Evolutionary conservation across 352 stramenopile species (phyloP), one percentile per base, ranked within the genome.

Genomic region (Pythium chondricola): DNA sequence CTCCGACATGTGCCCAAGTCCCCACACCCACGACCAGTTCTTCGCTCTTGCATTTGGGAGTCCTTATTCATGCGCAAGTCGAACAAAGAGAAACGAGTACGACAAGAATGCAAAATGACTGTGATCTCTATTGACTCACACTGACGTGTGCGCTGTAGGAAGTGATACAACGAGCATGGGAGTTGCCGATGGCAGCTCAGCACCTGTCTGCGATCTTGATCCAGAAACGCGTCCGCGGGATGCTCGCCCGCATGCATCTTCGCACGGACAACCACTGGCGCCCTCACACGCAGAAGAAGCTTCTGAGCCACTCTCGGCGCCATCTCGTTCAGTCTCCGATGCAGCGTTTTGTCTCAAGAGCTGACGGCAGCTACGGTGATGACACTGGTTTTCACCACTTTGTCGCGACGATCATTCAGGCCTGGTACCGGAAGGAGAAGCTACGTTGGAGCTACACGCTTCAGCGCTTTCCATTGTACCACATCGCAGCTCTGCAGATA

Each of bases 401-500:
- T 51, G 72, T 69, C n/a, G 73, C 69, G 3, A 79, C 61, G 5
- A 56, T 62, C 9, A 45, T 93, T 11, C 77, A 92, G 42, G 71
- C 78, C 17, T 93, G 81, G 81, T 85, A 80, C 36, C 65, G 72
- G n/a, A 87, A 71, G 51, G 50, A 78, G 47, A 39, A 55, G 16
- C 48, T 67, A 6, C 69, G 58, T 18, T 85, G 70, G 67, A 35
- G 58, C 24, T 79, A 70, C 46, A 55, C 42, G 13, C 56, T 83
- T 30, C 55, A 85, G 41, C 65, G 70, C 11, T 85, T 82, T 29
- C 62, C 76, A 0, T 38, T 95, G 27, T 96, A 94, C 51, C 77
- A 91, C 56, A 93, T 95, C 32, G 84, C 85, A 0, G 85, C 85
- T 6, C 54, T 93, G 40, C 76, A 95, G 48, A 78, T 95, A 18